Base-by-base conservation (phyloP, 768 basidiomycete genomes). In the Paxillus involutus region DNA sequence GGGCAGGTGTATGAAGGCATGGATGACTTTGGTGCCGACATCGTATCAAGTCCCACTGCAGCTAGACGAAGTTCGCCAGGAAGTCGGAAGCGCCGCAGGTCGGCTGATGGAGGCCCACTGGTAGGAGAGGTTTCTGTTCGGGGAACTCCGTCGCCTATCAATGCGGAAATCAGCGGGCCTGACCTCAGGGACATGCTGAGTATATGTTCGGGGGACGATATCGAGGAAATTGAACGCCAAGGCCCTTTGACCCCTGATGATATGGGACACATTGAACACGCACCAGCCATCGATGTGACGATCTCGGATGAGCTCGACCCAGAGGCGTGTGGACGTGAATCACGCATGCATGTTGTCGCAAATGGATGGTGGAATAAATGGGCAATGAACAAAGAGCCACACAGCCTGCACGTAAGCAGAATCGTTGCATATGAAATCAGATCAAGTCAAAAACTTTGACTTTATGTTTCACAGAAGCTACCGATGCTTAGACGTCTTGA, bases 331-430 rank as follows among this genome's bases (percentile, higher is more conserved):
- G 65, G 63, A 13, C 58, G 60, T 52, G 70, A 64, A 53, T 60
- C 69, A 50, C 73, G 73, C 48, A 67, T 61, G 35, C 68, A 77
- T 45, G 68, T 70, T 54, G 74, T 75, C n/a, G 75, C 73, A 42
- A 70, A 67, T 44, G 84, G 81, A 17, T 75, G 83, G 84, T 74
- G 77, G 73, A 70, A 76, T 10, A 74, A 73, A 50, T 85, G 80
- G 80, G 75, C 77, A 24, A 61, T 73, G 54, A 70, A 62, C 42
- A 65, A 57, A 44, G 60, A 60, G 37, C 51, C 61, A 45, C 53
- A 49, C 32, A 12, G 42, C 32, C 44, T 29, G 26, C 55, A 45
- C 30, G 71, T 65, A 56, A 63, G 64, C 47, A 21, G 49, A 48
- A 55, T 56, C 46, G 40, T 57, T 26, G 49, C 30, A 26, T 35